Percentiles rank a stretch among this genome's conserved stretches.
Evolutionary conservation across 2,329 filamentous ascomycete genomes (phyloP).

Genomic region (Pseudogymnoascus sp.): DNA sequence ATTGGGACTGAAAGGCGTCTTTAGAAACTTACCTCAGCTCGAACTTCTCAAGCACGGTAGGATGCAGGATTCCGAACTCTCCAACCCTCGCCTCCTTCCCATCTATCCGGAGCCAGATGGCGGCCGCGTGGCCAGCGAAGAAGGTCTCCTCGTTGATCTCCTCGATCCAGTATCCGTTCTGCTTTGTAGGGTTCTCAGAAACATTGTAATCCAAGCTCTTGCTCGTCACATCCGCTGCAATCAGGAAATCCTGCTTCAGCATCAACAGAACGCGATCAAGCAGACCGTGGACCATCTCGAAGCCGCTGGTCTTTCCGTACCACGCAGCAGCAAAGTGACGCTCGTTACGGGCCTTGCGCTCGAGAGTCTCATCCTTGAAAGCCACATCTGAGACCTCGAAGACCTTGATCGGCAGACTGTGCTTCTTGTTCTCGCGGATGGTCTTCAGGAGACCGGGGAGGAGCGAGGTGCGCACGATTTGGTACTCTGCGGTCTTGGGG

Average conservation of each 20-base stretch:
- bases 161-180: conserved; percentile 86
- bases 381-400: conserved; percentile 89
- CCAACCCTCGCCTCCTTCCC: conserved; percentile 74
- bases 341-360: conserved; percentile 87
- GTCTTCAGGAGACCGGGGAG: conserved; percentile 88
- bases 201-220: conserved; percentile 48
- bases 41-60: conserved; percentile 86
- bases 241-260: conserved; percentile 77
- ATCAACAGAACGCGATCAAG: conserved; percentile 88
- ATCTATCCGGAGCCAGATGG: conserved; percentile 67
- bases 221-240: conserved; percentile 53
- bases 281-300: conserved; percentile 91
- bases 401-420: conserved; percentile 81
- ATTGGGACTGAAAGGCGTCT: not conserved
- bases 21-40: conserved; percentile 61
- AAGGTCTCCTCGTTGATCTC: conserved; percentile 87
- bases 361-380: conserved; percentile 74
- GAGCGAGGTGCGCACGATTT: conserved; percentile 81
- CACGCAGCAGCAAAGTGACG: conserved; percentile 92
- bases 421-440: conserved; percentile 85
- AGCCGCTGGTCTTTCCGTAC: conserved; percentile 90
- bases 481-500: conserved; percentile 88
- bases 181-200: conserved; percentile 46
- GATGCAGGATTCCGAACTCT: conserved; percentile 89
- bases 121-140: conserved; percentile 82